These are phyloP conservation scores for Colletotrichum musae DNA, from an alignment of 2,329 filamentous ascomycete genomes.

Conservation along the genomic window DNA sequence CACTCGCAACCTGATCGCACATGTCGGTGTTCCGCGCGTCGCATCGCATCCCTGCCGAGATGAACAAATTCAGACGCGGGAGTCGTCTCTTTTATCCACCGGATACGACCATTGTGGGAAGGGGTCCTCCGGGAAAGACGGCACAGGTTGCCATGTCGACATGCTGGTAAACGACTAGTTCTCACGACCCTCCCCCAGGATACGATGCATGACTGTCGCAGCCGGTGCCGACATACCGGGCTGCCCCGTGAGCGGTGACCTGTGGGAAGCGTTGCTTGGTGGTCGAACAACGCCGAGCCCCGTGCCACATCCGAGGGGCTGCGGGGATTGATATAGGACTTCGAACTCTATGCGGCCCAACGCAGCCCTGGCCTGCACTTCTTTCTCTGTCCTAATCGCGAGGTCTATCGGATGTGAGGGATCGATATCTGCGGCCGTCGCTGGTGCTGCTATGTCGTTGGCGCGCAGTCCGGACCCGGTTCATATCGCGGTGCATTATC, in stretches of 20 bases:
- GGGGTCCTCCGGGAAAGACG: conserved; percentile 15
- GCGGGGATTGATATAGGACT: not conserved
- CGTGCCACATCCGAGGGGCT: not conserved
- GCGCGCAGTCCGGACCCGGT: not conserved
- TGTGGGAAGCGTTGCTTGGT: conserved; percentile 2
- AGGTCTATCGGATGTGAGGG: not conserved
- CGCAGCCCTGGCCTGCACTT: too few species aligned
- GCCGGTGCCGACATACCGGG: conserved; percentile 34
- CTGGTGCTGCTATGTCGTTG: not conserved
- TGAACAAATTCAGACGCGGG: not conserved
- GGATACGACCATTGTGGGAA: not conserved
- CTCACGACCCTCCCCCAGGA: not conserved
- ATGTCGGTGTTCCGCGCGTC: not conserved
- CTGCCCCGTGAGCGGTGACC: conserved; percentile 1
- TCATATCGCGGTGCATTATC: conserved; percentile 38
- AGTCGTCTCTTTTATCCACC: not conserved
- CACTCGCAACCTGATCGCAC: not conserved
- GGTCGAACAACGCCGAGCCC: not conserved
- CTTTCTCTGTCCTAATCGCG: not conserved
- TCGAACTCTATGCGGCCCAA: not conserved
- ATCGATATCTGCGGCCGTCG: not conserved
- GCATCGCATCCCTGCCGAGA: not conserved
- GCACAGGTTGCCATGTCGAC: conserved; percentile 13
- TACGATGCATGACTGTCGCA: conserved; percentile 5
- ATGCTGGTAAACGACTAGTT: not conserved